Evolutionary conservation across 768 basidiomycete species (phyloP).

Genomic region (Hypsizygus marmoreus): DNA sequence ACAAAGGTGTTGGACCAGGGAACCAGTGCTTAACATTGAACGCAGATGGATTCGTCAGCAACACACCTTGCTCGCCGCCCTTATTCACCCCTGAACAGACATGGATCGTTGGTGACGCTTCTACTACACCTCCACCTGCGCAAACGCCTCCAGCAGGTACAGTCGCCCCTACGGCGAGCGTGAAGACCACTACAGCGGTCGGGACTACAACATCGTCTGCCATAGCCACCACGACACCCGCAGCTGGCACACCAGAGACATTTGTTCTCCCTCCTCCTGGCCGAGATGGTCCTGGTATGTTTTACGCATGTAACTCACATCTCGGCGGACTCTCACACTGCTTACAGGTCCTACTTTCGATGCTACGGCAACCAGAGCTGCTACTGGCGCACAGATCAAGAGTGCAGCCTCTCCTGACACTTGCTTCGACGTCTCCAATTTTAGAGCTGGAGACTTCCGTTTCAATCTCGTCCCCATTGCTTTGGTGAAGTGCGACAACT

Average conservation of each 20-base stretch:
- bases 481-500: constrained; percentile 16
- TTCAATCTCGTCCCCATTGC: constrained; percentile 24
- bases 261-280: constrained; percentile 20
- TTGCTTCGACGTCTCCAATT: constrained; percentile 20
- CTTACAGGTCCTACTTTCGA: constrained; percentile 21
- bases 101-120: constrained; percentile 20
- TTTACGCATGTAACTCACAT: neutral
- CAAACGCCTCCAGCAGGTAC: neutral
- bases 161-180: neutral
- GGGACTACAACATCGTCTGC: neutral
- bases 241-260: constrained; percentile 11
- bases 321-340: neutral
- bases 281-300: constrained; percentile 18
- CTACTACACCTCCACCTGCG: neutral
- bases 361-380: constrained; percentile 23
- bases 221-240: constrained; percentile 5
- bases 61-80: constrained; percentile 27
- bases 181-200: neutral
- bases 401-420: constrained; percentile 17
- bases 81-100: constrained; percentile 28
- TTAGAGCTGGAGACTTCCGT: constrained; percentile 20
- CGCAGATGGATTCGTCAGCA: constrained; percentile 27
- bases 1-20: constrained; percentile 24
- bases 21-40: constrained; percentile 26
- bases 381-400: constrained; percentile 20